Evolutionary conservation across 306 rosid genomes (phyloP).

Genomic region (Quercus glauca): DNA sequence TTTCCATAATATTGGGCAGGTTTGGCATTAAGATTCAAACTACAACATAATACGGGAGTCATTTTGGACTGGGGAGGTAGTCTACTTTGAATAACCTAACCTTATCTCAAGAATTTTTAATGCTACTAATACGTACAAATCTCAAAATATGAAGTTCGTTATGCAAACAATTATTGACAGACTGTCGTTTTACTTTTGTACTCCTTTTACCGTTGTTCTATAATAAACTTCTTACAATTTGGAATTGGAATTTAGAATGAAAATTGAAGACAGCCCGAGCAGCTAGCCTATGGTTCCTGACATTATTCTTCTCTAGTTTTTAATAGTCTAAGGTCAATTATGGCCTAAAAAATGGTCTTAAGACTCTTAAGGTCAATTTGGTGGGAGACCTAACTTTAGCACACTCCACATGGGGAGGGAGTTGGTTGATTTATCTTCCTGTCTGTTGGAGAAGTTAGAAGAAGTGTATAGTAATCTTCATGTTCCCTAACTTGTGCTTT

Average conservation of each 20-base stretch:
- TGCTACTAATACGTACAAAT: neutral
- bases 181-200: neutral
- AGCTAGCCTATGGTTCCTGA: neutral
- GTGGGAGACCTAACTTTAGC: slow-evolving; percentile 38
- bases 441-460: no score
- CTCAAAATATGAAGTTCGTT: neutral
- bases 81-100: neutral
- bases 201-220: neutral
- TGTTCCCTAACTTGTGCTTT: neutral
- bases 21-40: no score
- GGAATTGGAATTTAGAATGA: neutral
- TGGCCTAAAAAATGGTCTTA: no score
- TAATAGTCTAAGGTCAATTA: slow-evolving; percentile 7
- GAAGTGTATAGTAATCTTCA: no score
- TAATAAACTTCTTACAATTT: neutral
- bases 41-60: no score
- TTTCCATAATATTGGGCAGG: no score
- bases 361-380: neutral
- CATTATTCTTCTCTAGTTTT: neutral
- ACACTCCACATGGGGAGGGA: slow-evolving; percentile 13
- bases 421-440: neutral
- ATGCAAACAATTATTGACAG: neutral
- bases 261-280: neutral
- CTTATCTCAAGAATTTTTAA: neutral
- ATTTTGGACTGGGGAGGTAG: no score